Base-by-base conservation (phyloP, 257 asterid genomes). In the Fraxinus quadrangulata region DNA sequence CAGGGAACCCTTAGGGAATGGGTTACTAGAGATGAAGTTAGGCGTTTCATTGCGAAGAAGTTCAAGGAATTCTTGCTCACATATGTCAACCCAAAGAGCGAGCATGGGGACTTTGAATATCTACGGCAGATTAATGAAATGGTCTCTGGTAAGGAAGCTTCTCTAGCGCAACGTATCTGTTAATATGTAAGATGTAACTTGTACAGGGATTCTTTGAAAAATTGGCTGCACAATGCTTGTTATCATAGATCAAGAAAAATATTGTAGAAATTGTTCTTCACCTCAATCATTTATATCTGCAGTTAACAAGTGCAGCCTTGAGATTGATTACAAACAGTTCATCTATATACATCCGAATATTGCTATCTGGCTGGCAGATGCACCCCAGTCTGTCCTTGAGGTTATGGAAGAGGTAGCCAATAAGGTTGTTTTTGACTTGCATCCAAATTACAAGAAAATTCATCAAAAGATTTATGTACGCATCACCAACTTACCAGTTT, bases 11-110 rank as follows among this genome's bases (percentile, higher is more conserved):
- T 93, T 47, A 90, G 98, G 85, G 99, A 96, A 84, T 96, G 98
- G 99, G 99, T 96, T 75, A 93, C 99, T 73, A 90, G 99, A 81
- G 99, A 96, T 96, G 99, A 96, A 87, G 97, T 96, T 31, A 88
- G 97, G 80, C 94, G 96, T 39, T 96, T 96, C 88, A 93, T 96
- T 77, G 99, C 90, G 9, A 92, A 86, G 86, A 93, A 92, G 78
- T 93, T 96, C 89, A 96, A 89, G 85, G 96, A 92, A 47, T 96
- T 96, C 86, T 83, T 96, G 86, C 92, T 90, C 68, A 93, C 97
- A 0, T 92, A 93, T 75, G 92, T 92, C 78, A 96, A 93, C 72
- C 89, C 92, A 13, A 89, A 90, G 89, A 89, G 75, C 73, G 98
- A 89, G 17, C 92, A 89, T 21, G 97, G 91, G 79, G 99, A 96